Base-by-base conservation (phyloP, 2,329 filamentous ascomycete genomes). In the Thelonectria blattea region DNA sequence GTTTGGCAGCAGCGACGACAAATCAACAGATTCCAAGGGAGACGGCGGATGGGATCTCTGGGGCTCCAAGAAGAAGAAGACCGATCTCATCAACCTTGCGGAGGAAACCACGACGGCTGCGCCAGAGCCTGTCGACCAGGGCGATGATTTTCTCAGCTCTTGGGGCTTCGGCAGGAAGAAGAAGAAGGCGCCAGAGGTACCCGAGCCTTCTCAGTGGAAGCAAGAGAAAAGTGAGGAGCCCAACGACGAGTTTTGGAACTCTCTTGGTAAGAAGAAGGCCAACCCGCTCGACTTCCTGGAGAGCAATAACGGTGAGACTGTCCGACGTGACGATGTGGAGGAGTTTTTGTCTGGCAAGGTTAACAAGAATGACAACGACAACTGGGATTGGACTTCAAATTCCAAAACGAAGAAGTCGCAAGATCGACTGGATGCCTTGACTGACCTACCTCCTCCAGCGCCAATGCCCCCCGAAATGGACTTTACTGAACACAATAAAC, bases 121-220 rank as follows among this genome's bases (percentile, higher is more conserved):
- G 11, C 70, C 73, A 11, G 73, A 72, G 41, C 59, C 74, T 61
- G 66, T 71, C 14, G 72, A 74, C 22, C 22, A 49, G 14, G 78
- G 79, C 43, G 82, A 84, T 55, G 83, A 83, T 58, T 84, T 85
- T 65, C 85, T 85, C 71, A 81, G 78, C 60, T 81, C 82, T 49
- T 87, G 85, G 79, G 83, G 81, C 32, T 84, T 81, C 52, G 76
- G 79, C 11, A 85, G 85, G 68, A 85, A 85, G 62, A 74, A 75
- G 56, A 79, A 78, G 60, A 76, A 76, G 42, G 71, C 50, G 15
- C 54, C 57, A 47, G 67, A 47, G 22, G 42, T 24, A 46, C 20
- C 45, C 20, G 45, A 72, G 42, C 69, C 72, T 53, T 65, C 68
- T 56, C 72, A 70, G 53, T 71, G 76, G 62, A 79, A 78, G 63